phyloP scores from a whole-genome alignment of 2,329 filamentous ascomycete genomes.

The Neobulgaria alba region DNA sequence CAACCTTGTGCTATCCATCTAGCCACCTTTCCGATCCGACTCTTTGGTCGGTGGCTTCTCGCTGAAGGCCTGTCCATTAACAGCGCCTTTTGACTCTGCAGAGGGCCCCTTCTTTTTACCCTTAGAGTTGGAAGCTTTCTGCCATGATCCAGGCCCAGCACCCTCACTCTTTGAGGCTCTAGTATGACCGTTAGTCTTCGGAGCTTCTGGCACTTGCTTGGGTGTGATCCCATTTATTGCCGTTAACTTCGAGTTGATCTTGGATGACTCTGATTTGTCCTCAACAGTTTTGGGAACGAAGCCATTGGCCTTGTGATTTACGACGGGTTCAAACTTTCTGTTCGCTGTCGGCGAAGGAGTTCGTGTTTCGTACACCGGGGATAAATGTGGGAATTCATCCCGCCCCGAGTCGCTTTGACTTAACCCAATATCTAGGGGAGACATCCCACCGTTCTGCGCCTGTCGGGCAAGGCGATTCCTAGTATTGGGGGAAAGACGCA shows the following conservation, averaged over 20 bases:
- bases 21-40: constrained; percentile 56
- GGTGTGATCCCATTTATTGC: constrained; percentile 32
- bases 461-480: constrained; percentile 20
- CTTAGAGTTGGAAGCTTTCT: constrained; percentile 46
- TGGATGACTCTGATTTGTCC: constrained; percentile 12
- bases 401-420: constrained; percentile 19
- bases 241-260: constrained; percentile 14
- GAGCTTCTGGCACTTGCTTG: constrained; percentile 12
- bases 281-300: constrained; percentile 8
- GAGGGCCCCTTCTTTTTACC: constrained; percentile 40
- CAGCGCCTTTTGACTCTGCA: constrained; percentile 38
- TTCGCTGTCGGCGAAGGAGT: constrained; percentile 59
- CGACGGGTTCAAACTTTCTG: constrained; percentile 42
- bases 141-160: constrained; percentile 41
- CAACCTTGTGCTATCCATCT: constrained; percentile 8
- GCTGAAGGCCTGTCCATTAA: constrained; percentile 35
- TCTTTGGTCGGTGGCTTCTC: constrained; percentile 51
- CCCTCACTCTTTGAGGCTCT: constrained; percentile 47
- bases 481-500: constrained; percentile 23
- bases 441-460: constrained; percentile 23
- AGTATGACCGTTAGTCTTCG: constrained; percentile 44
- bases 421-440: constrained; percentile 25
- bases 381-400: constrained; percentile 41
- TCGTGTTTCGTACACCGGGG: constrained; percentile 66
- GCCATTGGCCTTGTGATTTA: constrained; percentile 12